Percentiles rank a stretch among this genome's conserved stretches.
Conservation (phyloP, 2,329 filamentous ascomycete genomes). For the Penicillium sp. region DNA sequence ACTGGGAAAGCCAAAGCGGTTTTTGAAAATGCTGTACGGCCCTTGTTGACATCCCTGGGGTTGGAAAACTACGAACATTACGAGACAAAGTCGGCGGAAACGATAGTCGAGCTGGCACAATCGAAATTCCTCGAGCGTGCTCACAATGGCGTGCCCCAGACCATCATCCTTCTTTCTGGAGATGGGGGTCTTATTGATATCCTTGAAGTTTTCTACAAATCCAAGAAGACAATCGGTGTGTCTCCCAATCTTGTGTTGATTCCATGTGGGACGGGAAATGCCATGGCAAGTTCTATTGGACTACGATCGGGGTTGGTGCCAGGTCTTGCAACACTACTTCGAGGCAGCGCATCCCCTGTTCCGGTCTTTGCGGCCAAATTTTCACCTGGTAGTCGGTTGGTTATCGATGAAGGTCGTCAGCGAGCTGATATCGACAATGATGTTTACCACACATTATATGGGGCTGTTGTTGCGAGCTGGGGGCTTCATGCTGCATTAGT, state of each 20-base stretch:
- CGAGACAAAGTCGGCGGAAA: conserved; percentile 62
- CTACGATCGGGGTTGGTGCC: conserved; percentile 33
- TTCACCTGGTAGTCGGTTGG: conserved; percentile 54
- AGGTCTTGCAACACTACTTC: conserved; percentile 59
- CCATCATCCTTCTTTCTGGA: conserved; percentile 76
- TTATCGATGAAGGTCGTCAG: conserved; percentile 50
- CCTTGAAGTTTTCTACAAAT: conserved; percentile 62
- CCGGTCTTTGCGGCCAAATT: conserved; percentile 65
- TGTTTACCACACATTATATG: conserved; percentile 51
- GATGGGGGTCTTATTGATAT: conserved; percentile 85
- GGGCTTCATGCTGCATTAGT: conserved; percentile 86
- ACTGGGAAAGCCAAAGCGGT: conserved; percentile 57
- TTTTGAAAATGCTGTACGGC: conserved; percentile 56
- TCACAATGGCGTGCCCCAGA: conserved; percentile 51
- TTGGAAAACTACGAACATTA: conserved; percentile 55
- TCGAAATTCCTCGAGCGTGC: conserved; percentile 51
- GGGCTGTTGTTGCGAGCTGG: conserved; percentile 84
- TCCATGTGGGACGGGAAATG: conserved; percentile 53
- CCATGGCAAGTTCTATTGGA: conserved; percentile 43
- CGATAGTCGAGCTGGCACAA: conserved; percentile 63
- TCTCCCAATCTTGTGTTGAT: conserved; percentile 59
- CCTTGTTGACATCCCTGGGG: conserved; percentile 53
- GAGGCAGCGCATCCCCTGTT: conserved; percentile 55
- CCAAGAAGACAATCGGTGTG: conserved; percentile 26
- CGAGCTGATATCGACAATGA: conserved; percentile 23